Percentiles rank a stretch among this genome's conserved stretches.
Conservation (phyloP, 495 filamentous ascomycete species). For the Sabuloglossum arenarium region DNA sequence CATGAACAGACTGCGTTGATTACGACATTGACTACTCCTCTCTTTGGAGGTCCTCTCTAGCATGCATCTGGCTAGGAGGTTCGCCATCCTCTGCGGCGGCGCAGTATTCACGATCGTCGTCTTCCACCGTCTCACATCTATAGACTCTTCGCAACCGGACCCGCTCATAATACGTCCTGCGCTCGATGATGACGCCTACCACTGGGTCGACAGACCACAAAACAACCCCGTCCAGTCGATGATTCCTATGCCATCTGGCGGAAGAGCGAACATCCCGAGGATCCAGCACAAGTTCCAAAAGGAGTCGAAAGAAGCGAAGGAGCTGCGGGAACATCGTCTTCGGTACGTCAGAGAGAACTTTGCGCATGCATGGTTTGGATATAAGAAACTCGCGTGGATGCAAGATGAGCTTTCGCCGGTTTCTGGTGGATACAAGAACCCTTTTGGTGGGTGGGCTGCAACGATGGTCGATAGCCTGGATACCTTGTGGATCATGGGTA, state of each 20-base stretch:
- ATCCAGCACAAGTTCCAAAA: conserved; percentile 52
- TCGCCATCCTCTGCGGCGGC: too few species aligned
- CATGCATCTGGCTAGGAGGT: too few species aligned
- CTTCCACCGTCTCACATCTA: too few species aligned
- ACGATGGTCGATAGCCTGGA: conserved; percentile 40
- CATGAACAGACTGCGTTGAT: too few species aligned
- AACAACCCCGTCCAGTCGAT: background rate
- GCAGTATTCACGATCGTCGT: too few species aligned
- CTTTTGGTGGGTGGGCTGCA: conserved; percentile 42
- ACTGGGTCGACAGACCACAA: conserved; percentile 17
- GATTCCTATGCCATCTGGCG: conserved; percentile 44
- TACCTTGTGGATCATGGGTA: conserved; percentile 39
- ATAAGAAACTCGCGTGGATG: conserved; percentile 18
- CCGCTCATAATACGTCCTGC: too few species aligned
- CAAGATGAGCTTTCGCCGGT: conserved; percentile 22
- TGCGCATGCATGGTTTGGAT: conserved; percentile 19
- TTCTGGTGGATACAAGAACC: conserved; percentile 18
- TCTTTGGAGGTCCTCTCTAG: too few species aligned
- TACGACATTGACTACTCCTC: too few species aligned
- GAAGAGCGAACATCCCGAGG: conserved; percentile 42
- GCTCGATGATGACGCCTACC: too few species aligned
- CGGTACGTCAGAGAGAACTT: conserved; percentile 22
- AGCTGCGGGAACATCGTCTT: conserved; percentile 39
- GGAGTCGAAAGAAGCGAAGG: conserved; percentile 38
- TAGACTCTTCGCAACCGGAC: too few species aligned